These are phyloP conservation scores for Pilasporangium apinafurcum DNA, from an alignment of 352 stramenopile genomes.

Conservation along the genomic window DNA sequence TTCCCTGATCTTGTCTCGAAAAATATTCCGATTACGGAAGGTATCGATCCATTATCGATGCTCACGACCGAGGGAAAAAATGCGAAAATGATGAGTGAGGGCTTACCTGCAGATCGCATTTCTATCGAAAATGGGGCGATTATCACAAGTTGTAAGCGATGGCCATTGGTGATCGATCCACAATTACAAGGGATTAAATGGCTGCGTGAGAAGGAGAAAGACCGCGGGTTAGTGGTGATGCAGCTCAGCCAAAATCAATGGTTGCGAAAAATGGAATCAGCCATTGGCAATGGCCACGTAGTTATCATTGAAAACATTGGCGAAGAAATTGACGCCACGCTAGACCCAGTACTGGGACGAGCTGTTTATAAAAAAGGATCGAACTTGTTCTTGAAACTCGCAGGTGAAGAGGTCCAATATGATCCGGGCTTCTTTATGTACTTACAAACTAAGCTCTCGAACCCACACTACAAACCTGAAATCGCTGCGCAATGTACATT, in stretches of 20 bases:
- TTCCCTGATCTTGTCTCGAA: conserved; percentile 88
- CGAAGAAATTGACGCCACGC: conserved; percentile 95
- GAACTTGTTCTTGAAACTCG: conserved; percentile 92
- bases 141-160: conserved; percentile 96
- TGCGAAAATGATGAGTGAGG: conserved; percentile 97
- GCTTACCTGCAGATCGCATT: conserved; percentile 95
- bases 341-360: conserved; percentile 94
- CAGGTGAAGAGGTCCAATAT: conserved; percentile 96
- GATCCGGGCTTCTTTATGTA: conserved; percentile 96
- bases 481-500: conserved; percentile 94
- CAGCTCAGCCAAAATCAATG: conserved; percentile 96
- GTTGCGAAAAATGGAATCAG: conserved; percentile 91
- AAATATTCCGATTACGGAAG: conserved; percentile 92
- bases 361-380: conserved; percentile 96
- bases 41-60: conserved; percentile 93
- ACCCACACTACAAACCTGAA: conserved; percentile 98
- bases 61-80: conserved; percentile 96
- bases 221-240: conserved; percentile 88
- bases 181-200: conserved; percentile 98
- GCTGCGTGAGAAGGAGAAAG: conserved; percentile 94
- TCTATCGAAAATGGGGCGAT: conserved; percentile 97
- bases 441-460: conserved; percentile 95
- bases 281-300: conserved; percentile 93
- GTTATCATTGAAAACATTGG: conserved; percentile 98
- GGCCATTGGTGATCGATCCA: conserved; percentile 97